phyloP scores from a whole-genome alignment of 441 rosid genomes.

The Pelargonium australe region DNA sequence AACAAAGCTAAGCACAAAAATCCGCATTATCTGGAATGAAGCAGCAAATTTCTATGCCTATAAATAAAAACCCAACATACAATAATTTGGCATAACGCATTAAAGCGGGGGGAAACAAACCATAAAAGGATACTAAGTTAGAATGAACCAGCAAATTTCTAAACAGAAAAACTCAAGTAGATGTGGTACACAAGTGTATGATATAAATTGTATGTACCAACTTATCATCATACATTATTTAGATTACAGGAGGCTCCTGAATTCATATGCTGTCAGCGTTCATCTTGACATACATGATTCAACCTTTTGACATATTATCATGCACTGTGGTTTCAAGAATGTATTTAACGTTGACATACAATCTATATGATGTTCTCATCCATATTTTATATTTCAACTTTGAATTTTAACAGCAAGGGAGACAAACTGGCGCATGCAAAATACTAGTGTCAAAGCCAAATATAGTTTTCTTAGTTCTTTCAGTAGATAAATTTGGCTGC shows the following conservation, averaged over 20 bases:
- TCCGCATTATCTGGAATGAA: too few species aligned
- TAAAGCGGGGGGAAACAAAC: too few species aligned
- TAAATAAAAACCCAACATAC: too few species aligned
- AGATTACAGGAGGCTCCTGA: neutral
- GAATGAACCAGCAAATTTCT: too few species aligned
- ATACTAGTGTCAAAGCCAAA: neutral
- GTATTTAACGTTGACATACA: neutral
- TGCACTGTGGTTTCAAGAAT: neutral
- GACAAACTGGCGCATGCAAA: neutral
- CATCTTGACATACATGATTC: neutral
- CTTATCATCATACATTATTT: neutral
- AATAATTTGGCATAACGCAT: too few species aligned
- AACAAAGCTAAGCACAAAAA: neutral
- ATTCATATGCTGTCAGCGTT: neutral
- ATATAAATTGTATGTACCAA: neutral
- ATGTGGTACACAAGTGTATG: too few species aligned
- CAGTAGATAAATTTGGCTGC: neutral
- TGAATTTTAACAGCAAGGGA: neutral
- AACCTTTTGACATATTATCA: neutral
- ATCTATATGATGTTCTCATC: constrained; percentile 1
- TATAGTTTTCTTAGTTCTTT: neutral
- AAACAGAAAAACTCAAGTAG: too few species aligned
- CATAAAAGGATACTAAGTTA: too few species aligned
- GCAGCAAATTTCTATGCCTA: too few species aligned
- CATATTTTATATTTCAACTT: neutral